Percentiles rank a stretch among this genome's conserved stretches.
phyloP scores from a whole-genome alignment of 805 yeast species.

The Saccharomyces paradoxus region DNA sequence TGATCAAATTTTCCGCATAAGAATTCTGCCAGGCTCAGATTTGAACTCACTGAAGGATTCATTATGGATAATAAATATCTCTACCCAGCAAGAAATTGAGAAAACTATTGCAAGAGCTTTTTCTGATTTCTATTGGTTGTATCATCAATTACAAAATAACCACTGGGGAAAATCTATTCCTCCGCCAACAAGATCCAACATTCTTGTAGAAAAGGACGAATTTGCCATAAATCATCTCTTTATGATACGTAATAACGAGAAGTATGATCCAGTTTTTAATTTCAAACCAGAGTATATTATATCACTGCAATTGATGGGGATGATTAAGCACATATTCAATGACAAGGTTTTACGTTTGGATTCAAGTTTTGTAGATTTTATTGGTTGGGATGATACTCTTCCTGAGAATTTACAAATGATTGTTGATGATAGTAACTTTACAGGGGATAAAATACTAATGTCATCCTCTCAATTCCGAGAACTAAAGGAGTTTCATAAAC shows the following conservation, averaged over 20 bases:
- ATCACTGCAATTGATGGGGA: not conserved
- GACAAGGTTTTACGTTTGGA: slow-evolving; percentile 72
- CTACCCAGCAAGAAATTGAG: not conserved
- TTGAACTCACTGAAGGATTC: not conserved
- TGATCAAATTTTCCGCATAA: not conserved
- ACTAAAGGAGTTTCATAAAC: not conserved
- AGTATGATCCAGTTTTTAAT: slow-evolving; percentile 43
- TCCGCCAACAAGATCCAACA: slow-evolving; percentile 61
- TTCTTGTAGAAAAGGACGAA: slow-evolving; percentile 57
- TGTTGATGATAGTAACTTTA: not conserved
- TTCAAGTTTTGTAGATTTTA: slow-evolving; percentile 54
- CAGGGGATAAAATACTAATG: not conserved
- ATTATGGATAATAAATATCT: not conserved
- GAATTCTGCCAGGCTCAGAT: not conserved
- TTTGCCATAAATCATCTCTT: slow-evolving; percentile 77
- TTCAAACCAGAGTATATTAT: not conserved
- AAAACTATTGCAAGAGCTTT: slow-evolving; percentile 48
- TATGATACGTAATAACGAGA: slow-evolving; percentile 67
- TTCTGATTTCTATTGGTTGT: slow-evolving; percentile 86
- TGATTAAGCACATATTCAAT: slow-evolving; percentile 28
- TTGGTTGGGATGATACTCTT: slow-evolving; percentile 32
- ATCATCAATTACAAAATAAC: slow-evolving; percentile 71
- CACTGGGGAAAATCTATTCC: slow-evolving; percentile 88
- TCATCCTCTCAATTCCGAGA: not conserved
- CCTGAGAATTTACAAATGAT: not conserved